phyloP scores from a whole-genome alignment of 1,284 basidiomycete genomes.

The Ustilago loliicola region DNA sequence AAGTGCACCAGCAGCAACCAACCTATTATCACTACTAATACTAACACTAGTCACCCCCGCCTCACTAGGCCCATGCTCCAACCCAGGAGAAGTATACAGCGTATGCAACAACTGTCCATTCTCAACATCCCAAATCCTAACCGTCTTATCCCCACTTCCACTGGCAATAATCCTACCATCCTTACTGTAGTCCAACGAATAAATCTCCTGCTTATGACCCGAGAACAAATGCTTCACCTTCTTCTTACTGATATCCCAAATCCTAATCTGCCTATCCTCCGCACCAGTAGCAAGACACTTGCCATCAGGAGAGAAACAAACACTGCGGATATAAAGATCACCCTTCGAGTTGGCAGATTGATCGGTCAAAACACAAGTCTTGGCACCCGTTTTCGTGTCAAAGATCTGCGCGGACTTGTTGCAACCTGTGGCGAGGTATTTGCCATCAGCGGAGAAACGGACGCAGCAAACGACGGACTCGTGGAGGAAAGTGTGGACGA shows the following conservation, averaged over 20 bases:
- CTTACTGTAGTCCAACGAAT: conserved; percentile 84
- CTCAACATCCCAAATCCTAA: conserved; percentile 87
- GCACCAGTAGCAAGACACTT: conserved; percentile 68
- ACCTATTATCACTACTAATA: conserved; percentile 83
- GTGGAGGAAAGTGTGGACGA: conserved; percentile 91
- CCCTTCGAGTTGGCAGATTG: conserved; percentile 57
- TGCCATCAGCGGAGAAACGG: conserved; percentile 88
- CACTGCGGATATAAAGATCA: conserved; percentile 69
- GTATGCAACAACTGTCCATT: conserved; percentile 72
- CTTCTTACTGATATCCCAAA: conserved; percentile 84
- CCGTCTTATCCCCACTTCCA: conserved; percentile 88
- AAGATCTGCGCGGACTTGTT: conserved; percentile 91
- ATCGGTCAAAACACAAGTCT: conserved; percentile 79
- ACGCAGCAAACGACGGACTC: conserved; percentile 93
- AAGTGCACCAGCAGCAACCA: conserved; percentile 85
- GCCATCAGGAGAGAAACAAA: conserved; percentile 69
- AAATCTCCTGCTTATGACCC: conserved; percentile 91
- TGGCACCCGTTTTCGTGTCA: conserved; percentile 84
- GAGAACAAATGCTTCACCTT: conserved; percentile 76
- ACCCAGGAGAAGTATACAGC: conserved; percentile 67
- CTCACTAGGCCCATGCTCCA: conserved; percentile 76
- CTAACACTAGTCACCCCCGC: conserved; percentile 81
- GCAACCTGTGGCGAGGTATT: conserved; percentile 88
- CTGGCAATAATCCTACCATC: conserved; percentile 88
- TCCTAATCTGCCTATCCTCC: conserved; percentile 68